Percentiles rank a stretch among this genome's conserved stretches.
phyloP scores from a whole-genome alignment of 148 eudicot species.

The Amaranthus palmeri region DNA sequence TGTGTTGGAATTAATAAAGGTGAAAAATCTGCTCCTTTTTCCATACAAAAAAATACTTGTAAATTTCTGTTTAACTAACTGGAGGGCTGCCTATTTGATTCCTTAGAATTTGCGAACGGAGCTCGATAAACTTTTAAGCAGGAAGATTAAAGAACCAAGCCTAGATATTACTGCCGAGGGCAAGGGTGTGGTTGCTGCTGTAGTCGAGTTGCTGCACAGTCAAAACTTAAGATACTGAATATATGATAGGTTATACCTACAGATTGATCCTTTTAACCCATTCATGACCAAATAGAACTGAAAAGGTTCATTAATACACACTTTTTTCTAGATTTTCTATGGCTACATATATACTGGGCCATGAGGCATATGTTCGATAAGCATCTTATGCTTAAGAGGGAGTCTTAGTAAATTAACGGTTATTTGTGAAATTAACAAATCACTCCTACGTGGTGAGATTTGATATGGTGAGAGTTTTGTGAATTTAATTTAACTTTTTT shows the following conservation, averaged over 20 bases:
- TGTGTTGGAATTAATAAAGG: constrained; percentile 82
- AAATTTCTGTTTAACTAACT: not conserved
- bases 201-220: constrained; percentile 68
- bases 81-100: not conserved
- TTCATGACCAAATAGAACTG: not conserved
- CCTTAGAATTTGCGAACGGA: constrained; percentile 86
- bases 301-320: not conserved
- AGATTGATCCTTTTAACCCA: not conserved
- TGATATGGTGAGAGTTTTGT: too few relatives aligned
- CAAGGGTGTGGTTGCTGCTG: constrained; percentile 88
- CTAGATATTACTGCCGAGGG: constrained; percentile 70
- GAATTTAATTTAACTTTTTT: too few relatives aligned
- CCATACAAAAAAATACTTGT: not conserved
- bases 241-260: not conserved
- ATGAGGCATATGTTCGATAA: too few relatives aligned
- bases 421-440: too few relatives aligned
- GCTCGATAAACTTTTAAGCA: constrained; percentile 74
- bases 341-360: too few relatives aligned
- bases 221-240: constrained; percentile 39
- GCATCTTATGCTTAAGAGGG: too few relatives aligned
- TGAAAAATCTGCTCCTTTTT: constrained; percentile 15
- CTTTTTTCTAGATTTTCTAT: too few relatives aligned
- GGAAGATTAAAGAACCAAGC: constrained; percentile 91
- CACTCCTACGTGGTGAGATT: too few relatives aligned
- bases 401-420: too few relatives aligned